Conservation (phyloP, 495 filamentous ascomycete species). For the Thermochaetoides thermophila region DNA sequence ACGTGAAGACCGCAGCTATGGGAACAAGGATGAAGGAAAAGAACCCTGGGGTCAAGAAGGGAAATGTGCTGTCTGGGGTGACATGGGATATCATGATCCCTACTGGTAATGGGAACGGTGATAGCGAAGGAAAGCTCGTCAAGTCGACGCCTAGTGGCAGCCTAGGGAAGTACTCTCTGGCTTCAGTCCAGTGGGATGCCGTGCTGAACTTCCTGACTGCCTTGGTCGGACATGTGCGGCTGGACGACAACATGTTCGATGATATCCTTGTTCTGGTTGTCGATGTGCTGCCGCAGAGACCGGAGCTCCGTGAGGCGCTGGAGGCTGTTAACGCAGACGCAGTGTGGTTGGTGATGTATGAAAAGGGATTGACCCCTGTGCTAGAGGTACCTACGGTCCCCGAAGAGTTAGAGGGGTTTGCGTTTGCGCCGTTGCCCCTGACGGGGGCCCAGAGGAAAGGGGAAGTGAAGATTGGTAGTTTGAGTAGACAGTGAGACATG, state of each 20-base stretch:
- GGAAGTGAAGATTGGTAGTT: not conserved
- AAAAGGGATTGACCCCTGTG: too few relatives aligned
- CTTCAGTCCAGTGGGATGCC: slow-evolving; percentile 43
- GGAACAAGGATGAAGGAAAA: slow-evolving; percentile 20
- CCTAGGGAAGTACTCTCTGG: slow-evolving; percentile 38
- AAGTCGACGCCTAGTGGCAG: slow-evolving; percentile 8
- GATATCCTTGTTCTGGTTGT: slow-evolving; percentile 46
- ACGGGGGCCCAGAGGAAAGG: slow-evolving; percentile 3
- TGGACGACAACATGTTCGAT: slow-evolving; percentile 53
- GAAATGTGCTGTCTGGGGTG: too few relatives aligned
- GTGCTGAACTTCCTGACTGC: slow-evolving; percentile 36
- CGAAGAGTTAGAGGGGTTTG: slow-evolving; percentile 28
- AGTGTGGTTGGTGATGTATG: slow-evolving; percentile 50
- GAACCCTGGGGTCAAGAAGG: slow-evolving; percentile 14
- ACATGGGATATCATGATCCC: slow-evolving; percentile 18
- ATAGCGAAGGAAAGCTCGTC: slow-evolving; percentile 11
- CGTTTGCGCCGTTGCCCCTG: slow-evolving; percentile 32
- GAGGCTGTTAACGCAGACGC: slow-evolving; percentile 51
- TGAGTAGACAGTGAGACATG: too few relatives aligned
- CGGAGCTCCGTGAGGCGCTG: slow-evolving; percentile 38
- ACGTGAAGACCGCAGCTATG: slow-evolving; percentile 18
- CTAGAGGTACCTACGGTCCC: slow-evolving; percentile 17
- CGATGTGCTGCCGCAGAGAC: slow-evolving; percentile 29
- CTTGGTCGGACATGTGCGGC: slow-evolving; percentile 39
- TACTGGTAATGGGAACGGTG: slow-evolving; percentile 5